Conservation (phyloP, 2,329 filamentous ascomycete species). For the Helicocarpus griseus region DNA sequence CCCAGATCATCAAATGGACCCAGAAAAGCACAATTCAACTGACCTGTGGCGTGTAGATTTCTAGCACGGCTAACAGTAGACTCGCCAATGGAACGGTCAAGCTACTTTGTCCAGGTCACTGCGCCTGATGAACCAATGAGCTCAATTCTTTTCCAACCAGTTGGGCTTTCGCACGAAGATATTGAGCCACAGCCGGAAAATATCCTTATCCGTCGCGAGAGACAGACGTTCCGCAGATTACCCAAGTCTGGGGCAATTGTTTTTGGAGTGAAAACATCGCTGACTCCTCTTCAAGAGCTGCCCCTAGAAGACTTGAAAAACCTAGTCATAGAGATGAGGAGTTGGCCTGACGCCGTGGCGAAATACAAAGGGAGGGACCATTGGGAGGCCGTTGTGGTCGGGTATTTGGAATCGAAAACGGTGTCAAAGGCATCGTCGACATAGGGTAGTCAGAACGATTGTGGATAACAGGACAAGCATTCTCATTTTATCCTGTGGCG, state of each 20-base stretch:
- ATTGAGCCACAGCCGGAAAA: slow-evolving; percentile 28
- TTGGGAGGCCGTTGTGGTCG: slow-evolving; percentile 33
- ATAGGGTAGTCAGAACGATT: too few species aligned
- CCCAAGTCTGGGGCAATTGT: slow-evolving; percentile 37
- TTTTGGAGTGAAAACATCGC: slow-evolving; percentile 41
- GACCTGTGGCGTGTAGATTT: slow-evolving; percentile 27
- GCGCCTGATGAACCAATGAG: slow-evolving; percentile 26
- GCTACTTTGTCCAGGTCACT: slow-evolving; percentile 42
- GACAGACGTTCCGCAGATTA: slow-evolving; percentile 41
- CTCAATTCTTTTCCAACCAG: slow-evolving; percentile 38
- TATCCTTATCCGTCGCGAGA: slow-evolving; percentile 40
- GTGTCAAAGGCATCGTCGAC: neutral
- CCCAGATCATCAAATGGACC: neutral
- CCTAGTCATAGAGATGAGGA: slow-evolving; percentile 34
- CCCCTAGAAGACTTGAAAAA: slow-evolving; percentile 32
- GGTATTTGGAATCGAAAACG: slow-evolving; percentile 15
- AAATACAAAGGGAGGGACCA: slow-evolving; percentile 36
- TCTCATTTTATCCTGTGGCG: too few species aligned
- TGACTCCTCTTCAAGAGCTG: slow-evolving; percentile 34
- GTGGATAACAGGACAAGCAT: too few species aligned
- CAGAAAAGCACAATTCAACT: neutral
- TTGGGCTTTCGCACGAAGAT: slow-evolving; percentile 29
- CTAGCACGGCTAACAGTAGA: slow-evolving; percentile 35
- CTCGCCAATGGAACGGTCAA: slow-evolving; percentile 40
- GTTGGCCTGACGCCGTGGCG: slow-evolving; percentile 37